Base-by-base conservation (phyloP, 768 basidiomycete genomes). In the Fomitopsis pulvina region DNA sequence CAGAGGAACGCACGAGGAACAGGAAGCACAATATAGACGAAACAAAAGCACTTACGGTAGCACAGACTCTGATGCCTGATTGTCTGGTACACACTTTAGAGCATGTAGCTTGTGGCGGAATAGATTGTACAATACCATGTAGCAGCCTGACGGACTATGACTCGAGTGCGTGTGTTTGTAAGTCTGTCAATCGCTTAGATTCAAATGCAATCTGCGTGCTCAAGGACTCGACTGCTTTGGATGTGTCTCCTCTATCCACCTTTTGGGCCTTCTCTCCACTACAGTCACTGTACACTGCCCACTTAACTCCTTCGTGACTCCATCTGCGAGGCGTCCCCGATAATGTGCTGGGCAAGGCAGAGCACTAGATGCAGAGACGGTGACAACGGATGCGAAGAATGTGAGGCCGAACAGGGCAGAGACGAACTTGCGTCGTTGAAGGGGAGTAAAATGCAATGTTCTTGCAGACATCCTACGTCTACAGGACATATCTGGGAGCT, bases 391-490 rank as follows among this genome's bases (percentile, higher is more conserved):
- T 22, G 85, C 86, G 64, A 88, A 68, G 66, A 87, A 89, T 2
- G 89, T 92, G 59, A 87, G 67, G 59, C 79, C 82, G 63, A 92
- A 92, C 55, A 92, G 80, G 28, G 84, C 78, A 7, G 90, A 81
- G 54, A 89, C 72, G 69, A 89, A 75, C 57, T 78, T 78, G 63
- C 88, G 87, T 45, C 80, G 79, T 63, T 80, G 80, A 52, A 63
- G 68, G 52, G 62, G 60, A 53, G 77, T 78, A 56, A 83, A 68
- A 54, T 80, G 80, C 57, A 85, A 54, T 46, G 74, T 67, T 75
- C 75, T 50, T 11, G 40, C 41, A 42, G 49, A 43, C 49, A 50
- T 50, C 27, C 41, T 50, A 37, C 14, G 14, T 12, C 34, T 37
- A 14, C 34, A 37, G 34, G 14, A 37, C 5, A 37, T 16, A 14